Evolutionary conservation across 495 filamentous ascomycete species (phyloP), one percentile per base, ranked within the genome.

Genomic region (Immersiella caudata): DNA sequence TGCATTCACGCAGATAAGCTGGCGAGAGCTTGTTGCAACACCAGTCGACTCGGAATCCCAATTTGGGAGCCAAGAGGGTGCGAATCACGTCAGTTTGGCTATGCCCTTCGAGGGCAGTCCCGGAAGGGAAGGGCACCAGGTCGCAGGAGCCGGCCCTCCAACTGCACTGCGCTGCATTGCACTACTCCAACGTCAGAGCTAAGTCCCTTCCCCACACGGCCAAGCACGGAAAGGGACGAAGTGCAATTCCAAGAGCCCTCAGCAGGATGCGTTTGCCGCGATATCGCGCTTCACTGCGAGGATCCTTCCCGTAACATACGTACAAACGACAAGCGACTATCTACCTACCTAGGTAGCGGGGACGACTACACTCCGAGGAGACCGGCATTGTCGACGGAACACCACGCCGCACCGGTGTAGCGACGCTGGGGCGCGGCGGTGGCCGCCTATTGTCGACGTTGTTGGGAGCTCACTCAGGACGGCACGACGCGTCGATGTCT

Each of bases 21-120:
- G 50, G 20, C 20, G 61, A 64, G 9, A 40, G 18, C 20, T 26
- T 50, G 29, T 46, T 14, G 24, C 40, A 46, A 12, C 40, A 12
- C 16, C 2, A 12, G 11, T 46, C 40, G 16, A 46, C 40, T 46
- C 40, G 50, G 25, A 20, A 54, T 64, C 61, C 61, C 40, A 18
- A 64, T 54, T 54, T 64, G 61, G 61, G 51, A 54, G 46, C 22
- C 29, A n/a, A 40, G 46, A n/a, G 2, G 8, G 24, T 14, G 20
- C 20, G 12, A 56, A 65, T 65, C 63, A 56, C 63, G 63, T 65
- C 63, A 58, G 52, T 36, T 46, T 50, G 22, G 33, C 26, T 26
- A 60, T 22, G 24, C 26, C 29, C 29, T 35, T 35, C n/a, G 11
- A 9, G 27, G n/a, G 14, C 6, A 2, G 21, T 20, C 26, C 25